These are phyloP conservation scores for Globisporangium viniferum DNA, from an alignment of 352 stramenopile species.

Conservation along the genomic window DNA sequence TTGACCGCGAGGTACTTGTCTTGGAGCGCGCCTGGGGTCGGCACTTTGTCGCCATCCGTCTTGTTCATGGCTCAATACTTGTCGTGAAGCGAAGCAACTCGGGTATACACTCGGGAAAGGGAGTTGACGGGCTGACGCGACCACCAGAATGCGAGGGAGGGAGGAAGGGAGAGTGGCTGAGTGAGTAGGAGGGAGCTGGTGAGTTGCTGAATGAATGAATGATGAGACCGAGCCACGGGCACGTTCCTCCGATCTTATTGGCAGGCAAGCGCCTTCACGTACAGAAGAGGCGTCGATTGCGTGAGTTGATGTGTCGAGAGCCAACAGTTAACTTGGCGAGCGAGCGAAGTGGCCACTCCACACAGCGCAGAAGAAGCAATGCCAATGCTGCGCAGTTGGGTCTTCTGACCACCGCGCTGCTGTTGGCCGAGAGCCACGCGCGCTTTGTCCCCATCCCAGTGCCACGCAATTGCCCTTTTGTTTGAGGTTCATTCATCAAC, in stretches of 20 bases:
- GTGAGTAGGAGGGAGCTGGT: neutral
- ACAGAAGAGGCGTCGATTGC: neutral
- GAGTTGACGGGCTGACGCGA: neutral
- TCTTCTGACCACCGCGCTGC: slow-evolving; percentile 29
- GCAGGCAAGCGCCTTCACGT: no score
- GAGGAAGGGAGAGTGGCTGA: neutral
- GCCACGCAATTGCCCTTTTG: neutral
- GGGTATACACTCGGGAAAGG: neutral
- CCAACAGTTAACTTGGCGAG: neutral
- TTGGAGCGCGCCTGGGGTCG: neutral
- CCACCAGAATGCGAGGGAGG: slow-evolving; percentile 8
- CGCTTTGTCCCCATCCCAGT: neutral
- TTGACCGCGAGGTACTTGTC: slow-evolving; percentile 15
- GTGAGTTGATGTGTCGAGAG: neutral
- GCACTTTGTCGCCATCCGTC: neutral
- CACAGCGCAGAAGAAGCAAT: neutral
- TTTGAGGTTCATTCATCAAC: no score
- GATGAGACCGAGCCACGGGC: slow-evolving; percentile 3
- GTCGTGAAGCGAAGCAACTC: neutral
- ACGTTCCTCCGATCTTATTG: neutral
- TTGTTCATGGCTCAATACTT: neutral
- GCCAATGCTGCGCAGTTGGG: slow-evolving; percentile 24
- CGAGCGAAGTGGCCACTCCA: neutral
- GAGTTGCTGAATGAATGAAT: slow-evolving; percentile 1
- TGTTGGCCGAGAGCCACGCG: slow-evolving; percentile 5